Conservation (phyloP, 345 rosid species). For the Clarkia xantiana region DNA sequence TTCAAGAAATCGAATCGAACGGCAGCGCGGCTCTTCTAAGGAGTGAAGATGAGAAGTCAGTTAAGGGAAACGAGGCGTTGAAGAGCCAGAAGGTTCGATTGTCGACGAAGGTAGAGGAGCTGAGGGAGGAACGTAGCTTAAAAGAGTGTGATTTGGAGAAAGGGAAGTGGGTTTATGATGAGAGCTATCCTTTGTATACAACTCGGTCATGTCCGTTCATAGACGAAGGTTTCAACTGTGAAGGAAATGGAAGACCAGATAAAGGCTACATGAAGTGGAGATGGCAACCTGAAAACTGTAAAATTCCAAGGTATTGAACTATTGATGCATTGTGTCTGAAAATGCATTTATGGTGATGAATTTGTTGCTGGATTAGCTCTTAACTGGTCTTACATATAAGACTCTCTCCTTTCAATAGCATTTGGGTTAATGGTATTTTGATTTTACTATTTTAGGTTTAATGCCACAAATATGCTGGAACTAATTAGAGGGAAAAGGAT, state of each 20-base stretch:
- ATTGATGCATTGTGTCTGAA: background rate
- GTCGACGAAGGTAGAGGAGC: slow-evolving; percentile 5
- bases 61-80: slow-evolving; percentile 12
- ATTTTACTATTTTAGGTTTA: slow-evolving; percentile 39
- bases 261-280: slow-evolving; percentile 61
- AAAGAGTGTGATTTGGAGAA: slow-evolving; percentile 45
- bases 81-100: slow-evolving; percentile 4
- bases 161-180: slow-evolving; percentile 82
- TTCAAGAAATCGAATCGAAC: background rate
- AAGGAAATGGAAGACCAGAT: slow-evolving; percentile 64
- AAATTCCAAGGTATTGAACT: slow-evolving; percentile 80
- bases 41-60: background rate
- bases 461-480: slow-evolving; percentile 64
- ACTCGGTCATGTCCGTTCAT: slow-evolving; percentile 71
- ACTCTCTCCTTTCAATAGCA: background rate
- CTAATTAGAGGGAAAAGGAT: slow-evolving; percentile 75
- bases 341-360: slow-evolving; percentile 2
- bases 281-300: slow-evolving; percentile 75
- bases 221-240: slow-evolving; percentile 85
- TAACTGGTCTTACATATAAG: background rate
- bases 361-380: background rate
- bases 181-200: slow-evolving; percentile 55
- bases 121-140: slow-evolving; percentile 8
- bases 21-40: no score
- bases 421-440: background rate